Conservation (phyloP, 2,329 filamentous ascomycete species). For the Neonectria sp. region DNA sequence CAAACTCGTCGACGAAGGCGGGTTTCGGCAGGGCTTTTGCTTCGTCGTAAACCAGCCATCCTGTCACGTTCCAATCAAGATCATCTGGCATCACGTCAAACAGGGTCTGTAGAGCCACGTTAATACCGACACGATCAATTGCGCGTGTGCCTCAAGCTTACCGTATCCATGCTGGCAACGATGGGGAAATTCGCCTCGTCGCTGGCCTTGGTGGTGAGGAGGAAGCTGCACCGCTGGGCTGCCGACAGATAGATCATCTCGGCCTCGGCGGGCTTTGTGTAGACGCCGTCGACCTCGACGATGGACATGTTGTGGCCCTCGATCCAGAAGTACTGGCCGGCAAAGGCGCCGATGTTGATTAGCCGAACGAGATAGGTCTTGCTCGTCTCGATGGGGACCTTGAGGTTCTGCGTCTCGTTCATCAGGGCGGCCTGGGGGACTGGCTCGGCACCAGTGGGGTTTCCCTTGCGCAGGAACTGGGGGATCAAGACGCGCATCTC, state of each 20-base stretch:
- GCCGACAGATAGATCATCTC: slow-evolving; percentile 76
- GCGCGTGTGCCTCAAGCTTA: slow-evolving; percentile 47
- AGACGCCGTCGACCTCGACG: slow-evolving; percentile 82
- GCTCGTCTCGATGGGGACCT: slow-evolving; percentile 71
- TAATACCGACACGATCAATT: slow-evolving; percentile 12
- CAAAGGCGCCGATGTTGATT: slow-evolving; percentile 81
- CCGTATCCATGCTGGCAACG: slow-evolving; percentile 78
- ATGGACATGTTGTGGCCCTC: slow-evolving; percentile 78
- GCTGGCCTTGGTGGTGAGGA: slow-evolving; percentile 74
- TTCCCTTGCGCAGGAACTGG: slow-evolving; percentile 66
- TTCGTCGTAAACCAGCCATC: slow-evolving; percentile 74
- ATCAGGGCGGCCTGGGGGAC: slow-evolving; percentile 78
- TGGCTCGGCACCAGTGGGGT: slow-evolving; percentile 73
- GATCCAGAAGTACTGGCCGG: slow-evolving; percentile 76
- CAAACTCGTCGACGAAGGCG: slow-evolving; percentile 71
- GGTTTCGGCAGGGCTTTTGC: slow-evolving; percentile 64
- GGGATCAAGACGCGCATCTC: slow-evolving; percentile 64
- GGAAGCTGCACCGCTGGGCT: slow-evolving; percentile 76
- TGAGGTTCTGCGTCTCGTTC: slow-evolving; percentile 77
- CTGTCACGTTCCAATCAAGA: slow-evolving; percentile 78
- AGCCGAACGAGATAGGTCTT: slow-evolving; percentile 65
- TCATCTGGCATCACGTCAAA: slow-evolving; percentile 78
- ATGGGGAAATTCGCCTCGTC: slow-evolving; percentile 76
- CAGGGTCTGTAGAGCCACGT: slow-evolving; percentile 61
- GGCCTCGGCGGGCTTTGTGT: slow-evolving; percentile 71